Evolutionary conservation across 2,329 filamentous ascomycete species (phyloP).

Genomic region (Monilinia vaccinii-corymbosi): DNA sequence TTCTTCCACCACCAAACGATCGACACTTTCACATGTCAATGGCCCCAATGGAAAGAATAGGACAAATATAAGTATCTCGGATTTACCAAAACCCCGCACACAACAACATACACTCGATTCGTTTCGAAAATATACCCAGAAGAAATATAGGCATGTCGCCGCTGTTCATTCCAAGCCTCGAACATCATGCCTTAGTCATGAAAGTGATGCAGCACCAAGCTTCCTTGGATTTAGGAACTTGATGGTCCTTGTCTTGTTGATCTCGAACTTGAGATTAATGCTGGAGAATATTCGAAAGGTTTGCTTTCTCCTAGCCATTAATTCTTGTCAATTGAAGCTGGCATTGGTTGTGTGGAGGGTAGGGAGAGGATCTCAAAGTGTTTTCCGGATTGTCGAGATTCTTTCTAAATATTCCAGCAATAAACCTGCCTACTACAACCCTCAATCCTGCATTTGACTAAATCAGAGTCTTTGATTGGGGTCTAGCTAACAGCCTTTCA

Average conservation of each 20-base stretch:
- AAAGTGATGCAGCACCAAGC: constrained; percentile 63
- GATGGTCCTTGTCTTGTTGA: constrained; percentile 87
- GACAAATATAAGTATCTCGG: constrained; percentile 5
- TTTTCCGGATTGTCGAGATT: neutral
- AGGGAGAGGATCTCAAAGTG: neutral
- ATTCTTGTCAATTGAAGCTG: neutral
- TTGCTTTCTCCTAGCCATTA: neutral
- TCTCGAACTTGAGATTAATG: constrained; percentile 86
- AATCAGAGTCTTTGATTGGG: neutral
- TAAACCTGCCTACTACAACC: neutral
- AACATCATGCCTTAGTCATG: constrained; percentile 79
- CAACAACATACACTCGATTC: constrained; percentile 11
- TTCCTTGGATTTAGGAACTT: constrained; percentile 93
- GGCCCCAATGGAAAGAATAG: constrained; percentile 3
- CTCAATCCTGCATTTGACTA: neutral
- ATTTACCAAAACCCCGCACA: constrained; percentile 22
- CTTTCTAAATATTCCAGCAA: neutral
- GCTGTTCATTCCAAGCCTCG: constrained; percentile 67
- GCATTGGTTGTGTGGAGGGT: neutral
- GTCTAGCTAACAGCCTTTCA: constrained; percentile 14
- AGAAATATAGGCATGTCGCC: constrained; percentile 85
- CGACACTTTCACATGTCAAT: constrained; percentile 22
- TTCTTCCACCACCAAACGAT: constrained; percentile 17
- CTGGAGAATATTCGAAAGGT: constrained; percentile 61
- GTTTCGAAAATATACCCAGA: constrained; percentile 31